phyloP scores from a whole-genome alignment of 2,329 filamentous ascomycete genomes.

The Pyrenophora tritici-repentis region DNA sequence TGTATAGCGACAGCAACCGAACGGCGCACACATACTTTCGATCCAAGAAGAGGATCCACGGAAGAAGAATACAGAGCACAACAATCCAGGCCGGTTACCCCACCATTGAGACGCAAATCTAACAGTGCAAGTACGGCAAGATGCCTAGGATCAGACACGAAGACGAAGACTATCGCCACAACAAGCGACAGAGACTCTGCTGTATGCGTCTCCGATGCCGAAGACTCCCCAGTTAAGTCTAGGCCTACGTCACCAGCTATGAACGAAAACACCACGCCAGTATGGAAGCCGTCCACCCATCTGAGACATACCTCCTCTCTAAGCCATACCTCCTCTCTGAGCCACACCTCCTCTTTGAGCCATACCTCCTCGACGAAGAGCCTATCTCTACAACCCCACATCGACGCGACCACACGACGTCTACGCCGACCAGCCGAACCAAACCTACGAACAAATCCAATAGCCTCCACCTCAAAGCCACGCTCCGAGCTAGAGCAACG shows the following conservation, averaged over 20 bases:
- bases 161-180: background rate
- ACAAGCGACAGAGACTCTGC: slow-evolving; percentile 30
- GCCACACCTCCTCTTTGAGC: slow-evolving; percentile 11
- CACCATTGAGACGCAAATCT: background rate
- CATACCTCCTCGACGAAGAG: slow-evolving; percentile 7
- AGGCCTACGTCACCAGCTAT: slow-evolving; percentile 17
- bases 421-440: slow-evolving; percentile 38
- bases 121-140: background rate
- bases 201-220: slow-evolving; percentile 29
- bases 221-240: slow-evolving; percentile 11
- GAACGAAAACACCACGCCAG: slow-evolving; percentile 14
- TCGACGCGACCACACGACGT: slow-evolving; percentile 19
- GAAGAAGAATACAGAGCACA: background rate
- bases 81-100: background rate
- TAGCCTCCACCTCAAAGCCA: slow-evolving; percentile 21
- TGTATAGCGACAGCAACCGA: no score
- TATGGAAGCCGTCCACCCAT: slow-evolving; percentile 18
- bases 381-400: slow-evolving; percentile 16
- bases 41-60: background rate
- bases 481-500: slow-evolving; percentile 41
- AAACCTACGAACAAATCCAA: slow-evolving; percentile 26
- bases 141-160: background rate
- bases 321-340: slow-evolving; percentile 11
- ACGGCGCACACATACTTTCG: background rate
- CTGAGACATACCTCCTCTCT: slow-evolving; percentile 11